These are phyloP conservation scores for Talaromyces islandicus DNA, from an alignment of 2,329 filamentous ascomycete genomes.

Conservation along the genomic window DNA sequence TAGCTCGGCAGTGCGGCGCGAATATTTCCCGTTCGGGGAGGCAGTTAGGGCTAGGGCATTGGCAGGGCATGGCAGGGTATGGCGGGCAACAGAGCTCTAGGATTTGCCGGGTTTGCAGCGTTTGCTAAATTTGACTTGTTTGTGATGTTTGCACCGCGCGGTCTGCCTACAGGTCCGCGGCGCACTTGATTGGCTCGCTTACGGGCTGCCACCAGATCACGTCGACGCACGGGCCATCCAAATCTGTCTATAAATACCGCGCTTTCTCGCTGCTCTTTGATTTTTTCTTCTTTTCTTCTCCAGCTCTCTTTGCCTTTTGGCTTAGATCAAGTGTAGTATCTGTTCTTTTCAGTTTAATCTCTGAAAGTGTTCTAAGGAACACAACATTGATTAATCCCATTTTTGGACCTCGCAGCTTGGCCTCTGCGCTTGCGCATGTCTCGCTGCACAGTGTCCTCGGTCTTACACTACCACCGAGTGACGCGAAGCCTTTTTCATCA, in stretches of 20 bases:
- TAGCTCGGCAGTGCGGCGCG: neutral
- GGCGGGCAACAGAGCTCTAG: neutral
- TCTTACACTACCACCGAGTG: slow-evolving; percentile 69
- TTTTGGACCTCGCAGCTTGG: slow-evolving; percentile 54
- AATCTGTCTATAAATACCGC: slow-evolving; percentile 24
- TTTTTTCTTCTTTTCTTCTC: slow-evolving; percentile 40
- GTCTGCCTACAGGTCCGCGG: neutral
- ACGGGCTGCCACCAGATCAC: neutral
- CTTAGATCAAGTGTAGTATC: slow-evolving; percentile 95
- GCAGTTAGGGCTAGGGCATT: slow-evolving; percentile 19
- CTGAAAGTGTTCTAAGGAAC: slow-evolving; percentile 72
- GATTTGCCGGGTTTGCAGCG: neutral
- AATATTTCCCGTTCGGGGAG: slow-evolving; percentile 18
- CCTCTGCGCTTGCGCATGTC: slow-evolving; percentile 70
- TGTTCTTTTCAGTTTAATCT: slow-evolving; percentile 98
- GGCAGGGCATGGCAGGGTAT: neutral
- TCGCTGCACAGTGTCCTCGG: slow-evolving; percentile 64
- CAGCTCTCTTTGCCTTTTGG: slow-evolving; percentile 52
- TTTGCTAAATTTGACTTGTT: slow-evolving; percentile 1
- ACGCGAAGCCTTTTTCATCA: slow-evolving; percentile 65
- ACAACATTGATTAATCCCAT: slow-evolving; percentile 77
- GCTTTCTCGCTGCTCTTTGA: slow-evolving; percentile 18
- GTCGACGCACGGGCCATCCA: slow-evolving; percentile 14
- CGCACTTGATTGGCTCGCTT: slow-evolving; percentile 4
- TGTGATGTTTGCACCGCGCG: neutral